These are phyloP conservation scores for Psilocybe sp. DNA, from an alignment of 768 basidiomycete genomes.

Conservation along the genomic window DNA sequence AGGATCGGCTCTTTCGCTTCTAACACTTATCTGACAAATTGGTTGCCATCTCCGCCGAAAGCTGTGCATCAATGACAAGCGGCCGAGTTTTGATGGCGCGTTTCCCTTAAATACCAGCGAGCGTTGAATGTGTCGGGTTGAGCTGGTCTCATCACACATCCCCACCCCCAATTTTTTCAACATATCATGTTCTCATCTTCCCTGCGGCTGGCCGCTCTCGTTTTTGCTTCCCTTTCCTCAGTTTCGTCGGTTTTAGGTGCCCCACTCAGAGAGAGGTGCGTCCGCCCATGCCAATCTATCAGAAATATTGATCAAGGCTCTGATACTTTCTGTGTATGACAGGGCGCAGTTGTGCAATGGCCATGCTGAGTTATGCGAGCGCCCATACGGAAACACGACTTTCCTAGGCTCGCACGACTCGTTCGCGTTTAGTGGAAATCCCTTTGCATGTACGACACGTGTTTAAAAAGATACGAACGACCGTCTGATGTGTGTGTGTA, in stretches of 20 bases:
- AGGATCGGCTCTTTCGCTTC: too few species aligned
- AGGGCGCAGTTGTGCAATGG: constrained; percentile 60
- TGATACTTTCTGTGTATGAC: constrained; percentile 1
- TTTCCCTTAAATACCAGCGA: not conserved
- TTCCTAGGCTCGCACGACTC: constrained; percentile 55
- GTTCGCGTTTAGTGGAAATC: constrained; percentile 46
- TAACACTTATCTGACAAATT: too few species aligned
- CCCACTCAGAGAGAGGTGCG: constrained; percentile 20
- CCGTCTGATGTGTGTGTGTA: constrained; percentile 6
- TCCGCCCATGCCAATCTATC: not conserved
- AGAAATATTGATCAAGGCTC: not conserved
- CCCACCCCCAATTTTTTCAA: constrained; percentile 42
- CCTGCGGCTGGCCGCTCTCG: constrained; percentile 29
- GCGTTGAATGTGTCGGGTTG: not conserved
- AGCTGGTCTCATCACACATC: constrained; percentile 36
- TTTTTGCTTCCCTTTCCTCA: constrained; percentile 13
- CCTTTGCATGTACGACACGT: constrained; percentile 37
- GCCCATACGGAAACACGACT: constrained; percentile 50
- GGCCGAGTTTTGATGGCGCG: not conserved
- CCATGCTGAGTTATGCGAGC: constrained; percentile 54
- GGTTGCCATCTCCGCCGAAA: too few species aligned
- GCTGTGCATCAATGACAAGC: not conserved
- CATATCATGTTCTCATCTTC: constrained; percentile 28
- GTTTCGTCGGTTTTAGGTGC: constrained; percentile 12
- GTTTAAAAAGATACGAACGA: not conserved